phyloP scores from a whole-genome alignment of 331 rosid genomes.

The Rosa hybrid region DNA sequence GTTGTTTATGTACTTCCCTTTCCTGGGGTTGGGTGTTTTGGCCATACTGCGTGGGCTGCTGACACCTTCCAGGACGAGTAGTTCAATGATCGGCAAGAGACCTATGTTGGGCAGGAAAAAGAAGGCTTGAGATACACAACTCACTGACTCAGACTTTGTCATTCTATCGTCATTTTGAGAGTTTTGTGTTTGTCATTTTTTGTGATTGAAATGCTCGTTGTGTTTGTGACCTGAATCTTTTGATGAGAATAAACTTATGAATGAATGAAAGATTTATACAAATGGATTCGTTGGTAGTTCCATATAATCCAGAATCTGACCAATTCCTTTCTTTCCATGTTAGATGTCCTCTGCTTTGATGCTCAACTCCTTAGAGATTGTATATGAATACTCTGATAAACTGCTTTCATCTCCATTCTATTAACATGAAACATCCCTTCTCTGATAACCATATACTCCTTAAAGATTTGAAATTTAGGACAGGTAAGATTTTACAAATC shows the following conservation, averaged over 20 bases:
- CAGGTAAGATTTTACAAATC: background rate
- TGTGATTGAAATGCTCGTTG: background rate
- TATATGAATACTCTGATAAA: background rate
- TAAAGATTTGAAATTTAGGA: background rate
- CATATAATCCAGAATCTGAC: background rate
- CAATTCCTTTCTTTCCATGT: background rate
- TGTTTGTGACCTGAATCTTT: background rate
- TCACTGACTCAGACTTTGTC: constrained; percentile 11
- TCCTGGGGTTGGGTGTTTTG: constrained; percentile 58
- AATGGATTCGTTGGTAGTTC: background rate
- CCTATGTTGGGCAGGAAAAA: constrained; percentile 53
- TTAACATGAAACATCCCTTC: background rate
- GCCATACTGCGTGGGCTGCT: constrained; percentile 61
- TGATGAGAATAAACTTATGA: background rate
- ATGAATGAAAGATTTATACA: background rate
- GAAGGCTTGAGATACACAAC: constrained; percentile 44
- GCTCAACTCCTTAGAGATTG: background rate
- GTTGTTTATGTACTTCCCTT: constrained; percentile 47
- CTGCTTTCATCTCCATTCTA: background rate
- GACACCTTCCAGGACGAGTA: constrained; percentile 28
- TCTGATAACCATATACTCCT: background rate
- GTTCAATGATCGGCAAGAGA: constrained; percentile 38
- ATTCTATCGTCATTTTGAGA: background rate
- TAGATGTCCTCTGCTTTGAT: background rate
- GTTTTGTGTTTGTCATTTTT: background rate